Base-by-base conservation (phyloP, 768 basidiomycete species). In the Boletus rubroflammeus region DNA sequence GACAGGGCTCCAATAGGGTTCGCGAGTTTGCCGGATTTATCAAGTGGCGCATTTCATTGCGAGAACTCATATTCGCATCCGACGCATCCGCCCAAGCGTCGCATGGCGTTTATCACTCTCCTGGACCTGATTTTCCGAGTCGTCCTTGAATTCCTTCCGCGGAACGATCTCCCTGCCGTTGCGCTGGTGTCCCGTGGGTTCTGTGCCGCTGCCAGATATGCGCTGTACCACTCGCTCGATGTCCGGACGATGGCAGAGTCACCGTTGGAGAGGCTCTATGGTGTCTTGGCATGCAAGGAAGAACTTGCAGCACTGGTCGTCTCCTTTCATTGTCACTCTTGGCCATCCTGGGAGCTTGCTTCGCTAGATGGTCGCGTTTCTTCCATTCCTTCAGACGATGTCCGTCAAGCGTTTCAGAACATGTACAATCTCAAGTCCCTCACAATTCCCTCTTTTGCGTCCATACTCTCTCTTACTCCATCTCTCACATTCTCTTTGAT, bases 341-440 rank as follows among this genome's bases (percentile, higher is more conserved):
- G 65, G 65, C 60, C 61, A 15, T 53, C 65, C 5, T 55, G 47
- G 44, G 47, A 55, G 10, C 44, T 50, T 28, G 14, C 38, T 11
- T 53, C 48, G 5, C 10, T 53, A 4, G 59, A 62, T 31, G 56
- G 40, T 15, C 43, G 25, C 15, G n/a, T 32, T 32, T 38, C 61
- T 6, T 49, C 56, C 3, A 23, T 48, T 25, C 60, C 62, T 28
- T 47, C 65, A 8, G 38, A 48, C 25, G 58, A 64, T 14, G 55
- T 71, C 53, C 54, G 61, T 19, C 57, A 19, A 8, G 70, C 66
- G 11, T 57, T 69, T 29, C 63, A 59, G 41, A 69, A 71, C 32
- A 71, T 69, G 69, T 40, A 35, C 9, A 63, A 69, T 35, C 66
- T 69, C 53, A 65, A 57, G 39, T 58, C 52, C 6, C 63, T 69